Base-by-base conservation (phyloP, 2,329 filamentous ascomycete species). In the Xylaria sp. region DNA sequence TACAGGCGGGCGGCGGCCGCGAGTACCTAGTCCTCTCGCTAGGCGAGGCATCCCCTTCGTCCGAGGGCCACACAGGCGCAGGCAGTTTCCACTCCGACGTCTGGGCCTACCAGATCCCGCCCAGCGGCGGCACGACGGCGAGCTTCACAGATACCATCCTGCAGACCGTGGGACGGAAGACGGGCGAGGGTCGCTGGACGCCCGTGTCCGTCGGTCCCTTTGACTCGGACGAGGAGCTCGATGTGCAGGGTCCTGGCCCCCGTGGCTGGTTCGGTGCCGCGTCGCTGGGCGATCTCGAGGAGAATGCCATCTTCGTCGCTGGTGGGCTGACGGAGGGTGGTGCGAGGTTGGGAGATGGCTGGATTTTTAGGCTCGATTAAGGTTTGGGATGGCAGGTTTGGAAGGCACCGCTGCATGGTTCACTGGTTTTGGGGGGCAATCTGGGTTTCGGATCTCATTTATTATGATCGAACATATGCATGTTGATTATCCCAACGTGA, bases 1-100 rank as follows among this genome's bases (percentile, higher is more conserved):
- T 91, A 40, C 86, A 83, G 5, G 83, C 85, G n/a, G 87, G 87
- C 31, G 85, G 85, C 68, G 89, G 89, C 10, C 82, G 86, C 62
- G 87, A 90, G 76, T 90, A 89, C 76, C 83, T 92, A 15, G 80
- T 91, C 13, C 81, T 90, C n/a, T 77, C 86, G 54, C 84, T 91
- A 71, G 89, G 89, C 53, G 88, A 91, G 79, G 78, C 81, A 28
- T 79, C 81, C 49, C 83, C 87, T 2, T 85, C 83, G 1, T 86
- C 85, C 33, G 83, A 87, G 72, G 82, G 81, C 20, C 64, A 65
- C 48, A 84, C 79, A 9, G 10, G 26, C 17, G 84, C 85, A 1
- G 87, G 85, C 28, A 83, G 81, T 66, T 89, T 88, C 77, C 85
- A 83, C 79, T 79, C 82, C 70, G 89, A 91, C 75, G 84, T 89